Evolutionary conservation across 495 filamentous ascomycete species (phyloP).

Genomic region (Penicillium pulvis): DNA sequence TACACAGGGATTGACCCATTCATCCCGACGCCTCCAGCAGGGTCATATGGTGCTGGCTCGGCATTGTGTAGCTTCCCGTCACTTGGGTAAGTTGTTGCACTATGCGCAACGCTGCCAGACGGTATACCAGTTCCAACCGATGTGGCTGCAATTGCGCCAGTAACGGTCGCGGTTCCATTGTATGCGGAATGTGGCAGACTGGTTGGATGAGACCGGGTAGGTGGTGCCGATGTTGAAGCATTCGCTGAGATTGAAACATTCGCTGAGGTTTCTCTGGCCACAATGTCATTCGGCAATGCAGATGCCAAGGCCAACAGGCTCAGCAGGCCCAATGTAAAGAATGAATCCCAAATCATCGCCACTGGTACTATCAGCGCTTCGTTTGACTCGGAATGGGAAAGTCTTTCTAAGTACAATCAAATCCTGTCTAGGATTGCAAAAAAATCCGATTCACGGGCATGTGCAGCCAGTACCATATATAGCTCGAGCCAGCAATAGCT

Average conservation of each 20-base stretch:
- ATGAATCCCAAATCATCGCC: constrained; percentile 16
- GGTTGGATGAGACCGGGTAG: constrained; percentile 28
- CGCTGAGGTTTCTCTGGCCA: neutral
- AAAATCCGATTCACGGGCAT: neutral
- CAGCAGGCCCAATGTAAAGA: constrained; percentile 18
- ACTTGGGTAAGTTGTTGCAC: constrained; percentile 64
- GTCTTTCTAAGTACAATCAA: neutral
- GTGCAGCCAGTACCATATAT: neutral
- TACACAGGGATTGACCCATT: constrained; percentile 77
- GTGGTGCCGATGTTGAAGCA: constrained; percentile 13
- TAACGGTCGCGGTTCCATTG: constrained; percentile 59
- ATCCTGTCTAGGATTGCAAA: neutral
- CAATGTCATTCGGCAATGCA: constrained; percentile 10
- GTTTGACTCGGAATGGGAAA: neutral
- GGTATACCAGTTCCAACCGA: constrained; percentile 53
- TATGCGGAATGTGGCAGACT: constrained; percentile 53
- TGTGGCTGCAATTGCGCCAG: constrained; percentile 56
- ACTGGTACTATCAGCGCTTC: neutral
- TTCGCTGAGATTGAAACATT: constrained; percentile 6
- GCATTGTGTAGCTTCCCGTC: constrained; percentile 67
- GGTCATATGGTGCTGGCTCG: constrained; percentile 72
- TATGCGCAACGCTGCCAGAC: constrained; percentile 42
- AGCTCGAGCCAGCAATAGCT: neutral
- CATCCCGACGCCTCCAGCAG: constrained; percentile 77
- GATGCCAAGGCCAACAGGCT: constrained; percentile 20